Evolutionary conservation across 2,329 filamentous ascomycete species (phyloP), one percentile per base, ranked within the genome.

Genomic region (Macroventuria anomochaeta): DNA sequence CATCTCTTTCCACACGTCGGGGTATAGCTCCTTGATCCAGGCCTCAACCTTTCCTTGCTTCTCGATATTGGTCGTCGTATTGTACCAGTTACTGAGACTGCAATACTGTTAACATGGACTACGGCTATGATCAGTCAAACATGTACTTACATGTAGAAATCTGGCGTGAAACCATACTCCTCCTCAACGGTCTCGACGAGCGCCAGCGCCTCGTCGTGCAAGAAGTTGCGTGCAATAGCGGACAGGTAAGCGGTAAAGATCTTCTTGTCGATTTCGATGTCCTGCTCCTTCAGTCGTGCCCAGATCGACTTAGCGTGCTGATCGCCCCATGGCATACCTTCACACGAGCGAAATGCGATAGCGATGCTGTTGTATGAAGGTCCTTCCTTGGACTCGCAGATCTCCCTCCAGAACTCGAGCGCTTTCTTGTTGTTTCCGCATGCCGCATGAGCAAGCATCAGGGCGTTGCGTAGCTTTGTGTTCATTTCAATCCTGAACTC

Each of bases 391-490:
- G 88, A 91, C 50, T 85, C 83, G n/a, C 88, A 86, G 52, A 99
- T 92, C 40, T 96, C 86, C 48, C 86, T 81, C 91, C 93, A 97
- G 69, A 91, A 91, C 41, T 88, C 85, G 59, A 96, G 78, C 1
- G 90, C 90, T 48, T 84, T 83, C 25, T 82, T 76, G 0, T 88
- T 81, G 59, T 86, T 80, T 6, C 84, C 89, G 65, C 86, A 89
- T 1, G 85, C 83, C 1, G 86, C 85, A 69, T 96, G 93, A 0
- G 91, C 93, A 11, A 95, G 81, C 87, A 99, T 96, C 41, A 97
- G 79, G 0, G 89, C 86, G 65, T 96, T 97, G 64, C 88, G 85
- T 2, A 97, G 79, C 49, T 79, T 81, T 0, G 93, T 97, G 63
- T 84, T 87, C 4, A 88, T 82, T 63, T 93, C 86, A 31, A 97